Percentiles rank a stretch among this genome's conserved stretches.
Conservation (phyloP, 208 protist genomes). For the Leishmania turanica region DNA sequence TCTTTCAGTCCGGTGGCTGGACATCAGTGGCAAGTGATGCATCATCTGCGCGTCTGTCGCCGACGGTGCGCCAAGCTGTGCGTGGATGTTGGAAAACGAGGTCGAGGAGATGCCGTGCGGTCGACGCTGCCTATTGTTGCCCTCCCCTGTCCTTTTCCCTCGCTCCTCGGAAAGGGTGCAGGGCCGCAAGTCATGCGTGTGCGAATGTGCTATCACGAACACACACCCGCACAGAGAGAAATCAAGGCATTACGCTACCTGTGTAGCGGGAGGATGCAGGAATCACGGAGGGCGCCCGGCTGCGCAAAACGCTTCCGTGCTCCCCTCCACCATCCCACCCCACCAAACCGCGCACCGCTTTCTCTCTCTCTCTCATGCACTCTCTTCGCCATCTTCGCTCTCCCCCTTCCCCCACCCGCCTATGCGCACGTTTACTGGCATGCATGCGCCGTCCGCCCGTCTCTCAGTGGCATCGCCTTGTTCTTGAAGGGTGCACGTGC, state of each 20-base stretch:
- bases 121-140: background rate
- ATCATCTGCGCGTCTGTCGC: background rate
- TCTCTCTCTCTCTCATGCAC: background rate
- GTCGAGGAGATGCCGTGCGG: background rate
- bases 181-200: background rate
- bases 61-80: background rate
- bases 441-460: background rate
- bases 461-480: background rate
- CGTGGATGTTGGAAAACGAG: background rate
- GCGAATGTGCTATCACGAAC: background rate
- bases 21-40: background rate
- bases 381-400: background rate
- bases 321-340: background rate
- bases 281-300: background rate
- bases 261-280: background rate
- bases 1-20: background rate
- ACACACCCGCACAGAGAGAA: background rate
- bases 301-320: background rate
- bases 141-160: background rate
- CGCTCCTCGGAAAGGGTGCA: background rate
- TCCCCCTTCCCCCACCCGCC: background rate
- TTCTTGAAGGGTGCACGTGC: background rate
- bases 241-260: background rate
- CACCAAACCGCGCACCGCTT: no score
- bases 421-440: background rate